Conservation (phyloP, 371 early-diverging fungal species). For the Syncephalastrum contaminatum region DNA sequence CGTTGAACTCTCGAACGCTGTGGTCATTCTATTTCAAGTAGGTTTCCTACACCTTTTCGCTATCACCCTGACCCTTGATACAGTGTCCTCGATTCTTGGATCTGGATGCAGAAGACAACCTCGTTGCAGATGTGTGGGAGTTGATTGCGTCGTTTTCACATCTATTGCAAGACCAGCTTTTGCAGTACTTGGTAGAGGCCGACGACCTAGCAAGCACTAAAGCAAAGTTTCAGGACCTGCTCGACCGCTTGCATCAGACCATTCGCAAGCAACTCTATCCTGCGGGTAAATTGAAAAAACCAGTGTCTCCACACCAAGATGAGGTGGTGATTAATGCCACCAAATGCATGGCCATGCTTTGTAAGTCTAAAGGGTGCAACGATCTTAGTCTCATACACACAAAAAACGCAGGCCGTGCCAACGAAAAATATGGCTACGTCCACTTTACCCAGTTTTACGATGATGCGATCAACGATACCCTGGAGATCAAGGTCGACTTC, state of each 20-base stretch:
- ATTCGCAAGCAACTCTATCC: conserved; percentile 16
- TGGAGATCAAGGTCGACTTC: conserved; percentile 85
- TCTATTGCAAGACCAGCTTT: conserved; percentile 20
- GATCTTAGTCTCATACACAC: neutral
- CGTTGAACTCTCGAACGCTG: conserved; percentile 16
- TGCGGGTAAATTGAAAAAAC: conserved; percentile 3
- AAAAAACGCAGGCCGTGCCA: conserved; percentile 36
- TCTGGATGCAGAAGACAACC: conserved; percentile 6
- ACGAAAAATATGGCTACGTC: conserved; percentile 45
- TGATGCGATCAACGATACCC: conserved; percentile 65
- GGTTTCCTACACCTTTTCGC: neutral
- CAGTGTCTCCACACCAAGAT: conserved; percentile 37
- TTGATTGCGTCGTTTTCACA: conserved; percentile 17
- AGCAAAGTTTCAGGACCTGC: conserved; percentile 8
- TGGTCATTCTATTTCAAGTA: conserved; percentile 41
- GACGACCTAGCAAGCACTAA: conserved; percentile 5
- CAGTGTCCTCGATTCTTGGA: conserved; percentile 26
- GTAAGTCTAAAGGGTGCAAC: conserved; percentile 20
- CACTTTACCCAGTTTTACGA: conserved; percentile 71
- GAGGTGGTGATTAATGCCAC: conserved; percentile 41
- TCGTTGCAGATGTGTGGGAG: conserved; percentile 31
- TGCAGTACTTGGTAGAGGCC: conserved; percentile 24
- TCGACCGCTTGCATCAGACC: conserved; percentile 25
- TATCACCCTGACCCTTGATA: neutral
- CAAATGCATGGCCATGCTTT: conserved; percentile 42